Conservation (phyloP, 75 land plant species). For the Pseudotsuga menziesii region DNA sequence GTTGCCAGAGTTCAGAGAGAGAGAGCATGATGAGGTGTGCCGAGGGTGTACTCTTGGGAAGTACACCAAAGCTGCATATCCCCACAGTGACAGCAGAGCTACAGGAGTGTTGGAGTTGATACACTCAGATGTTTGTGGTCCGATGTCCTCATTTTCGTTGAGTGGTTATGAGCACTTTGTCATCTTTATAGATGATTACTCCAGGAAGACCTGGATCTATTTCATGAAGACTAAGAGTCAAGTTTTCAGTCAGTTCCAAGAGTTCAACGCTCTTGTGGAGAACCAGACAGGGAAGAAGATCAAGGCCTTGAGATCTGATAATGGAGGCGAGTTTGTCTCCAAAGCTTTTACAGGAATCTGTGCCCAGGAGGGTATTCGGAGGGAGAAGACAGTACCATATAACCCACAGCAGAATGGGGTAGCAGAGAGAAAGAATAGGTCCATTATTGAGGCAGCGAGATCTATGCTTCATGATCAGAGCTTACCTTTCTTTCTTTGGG, state of each 20-base stretch:
- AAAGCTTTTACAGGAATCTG: neutral
- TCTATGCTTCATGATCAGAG: neutral
- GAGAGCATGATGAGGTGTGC: neutral
- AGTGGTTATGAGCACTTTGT: conserved; percentile 16
- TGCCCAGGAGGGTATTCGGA: conserved; percentile 12
- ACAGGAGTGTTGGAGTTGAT: neutral
- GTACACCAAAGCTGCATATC: neutral
- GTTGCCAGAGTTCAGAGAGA: neutral
- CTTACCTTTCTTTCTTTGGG: neutral
- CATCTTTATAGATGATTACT: conserved; percentile 26
- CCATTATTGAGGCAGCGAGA: neutral
- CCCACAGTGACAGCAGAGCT: neutral
- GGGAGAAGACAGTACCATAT: conserved; percentile 6
- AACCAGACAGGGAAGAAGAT: conserved; percentile 17
- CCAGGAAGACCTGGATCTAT: conserved; percentile 20
- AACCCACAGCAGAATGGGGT: conserved; percentile 19
- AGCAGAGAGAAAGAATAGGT: conserved; percentile 16
- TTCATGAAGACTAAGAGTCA: conserved; percentile 20
- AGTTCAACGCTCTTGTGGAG: conserved; percentile 20
- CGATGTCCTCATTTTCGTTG: neutral
- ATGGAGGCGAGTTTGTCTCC: conserved; percentile 14
- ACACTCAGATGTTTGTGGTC: neutral
- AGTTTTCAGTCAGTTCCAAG: conserved; percentile 10
- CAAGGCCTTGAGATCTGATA: conserved; percentile 9
- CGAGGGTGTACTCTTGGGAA: neutral